phyloP scores from a whole-genome alignment of 225 moss, liverwort and hornwort genomes.

The Sphagnum tenellum region DNA sequence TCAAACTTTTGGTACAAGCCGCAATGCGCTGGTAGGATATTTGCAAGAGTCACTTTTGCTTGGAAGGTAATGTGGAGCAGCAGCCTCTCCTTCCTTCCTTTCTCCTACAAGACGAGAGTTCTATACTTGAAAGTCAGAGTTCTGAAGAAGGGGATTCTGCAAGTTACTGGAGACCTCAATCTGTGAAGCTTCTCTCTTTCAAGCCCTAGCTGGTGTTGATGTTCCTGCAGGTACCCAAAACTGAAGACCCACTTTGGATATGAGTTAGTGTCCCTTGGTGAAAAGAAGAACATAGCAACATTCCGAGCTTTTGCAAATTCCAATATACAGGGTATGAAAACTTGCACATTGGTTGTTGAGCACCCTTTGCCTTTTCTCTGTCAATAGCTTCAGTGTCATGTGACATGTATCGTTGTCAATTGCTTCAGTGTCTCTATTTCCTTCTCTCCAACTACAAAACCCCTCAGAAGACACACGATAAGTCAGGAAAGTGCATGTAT shows the following conservation, averaged over 20 bases:
- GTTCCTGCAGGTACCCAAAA: slow-evolving; percentile 15
- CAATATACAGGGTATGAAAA: not conserved
- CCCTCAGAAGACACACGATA: too few relatives aligned
- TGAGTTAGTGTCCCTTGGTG: slow-evolving; percentile 35
- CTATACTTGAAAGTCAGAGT: too few relatives aligned
- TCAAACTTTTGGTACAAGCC: slow-evolving; percentile 28
- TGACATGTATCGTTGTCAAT: too few relatives aligned
- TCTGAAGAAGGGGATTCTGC: too few relatives aligned
- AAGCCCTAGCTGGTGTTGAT: not conserved
- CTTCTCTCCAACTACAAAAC: too few relatives aligned
- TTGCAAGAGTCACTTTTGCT: slow-evolving; percentile 31
- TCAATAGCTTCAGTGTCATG: too few relatives aligned
- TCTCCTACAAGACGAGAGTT: too few relatives aligned
- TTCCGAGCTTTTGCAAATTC: slow-evolving; percentile 24
- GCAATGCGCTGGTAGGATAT: slow-evolving; percentile 41
- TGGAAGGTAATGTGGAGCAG: slow-evolving; percentile 24
- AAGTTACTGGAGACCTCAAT: not conserved
- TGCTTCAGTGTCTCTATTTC: too few relatives aligned
- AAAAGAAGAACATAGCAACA: slow-evolving; percentile 21
- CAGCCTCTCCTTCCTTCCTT: not conserved
- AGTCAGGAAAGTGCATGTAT: too few relatives aligned
- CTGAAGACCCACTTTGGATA: slow-evolving; percentile 45
- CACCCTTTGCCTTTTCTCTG: too few relatives aligned
- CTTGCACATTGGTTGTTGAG: too few relatives aligned
- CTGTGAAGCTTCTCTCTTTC: not conserved